Base-by-base conservation (phyloP, 129 eudicot genomes). In the Flaveria bidentis region DNA sequence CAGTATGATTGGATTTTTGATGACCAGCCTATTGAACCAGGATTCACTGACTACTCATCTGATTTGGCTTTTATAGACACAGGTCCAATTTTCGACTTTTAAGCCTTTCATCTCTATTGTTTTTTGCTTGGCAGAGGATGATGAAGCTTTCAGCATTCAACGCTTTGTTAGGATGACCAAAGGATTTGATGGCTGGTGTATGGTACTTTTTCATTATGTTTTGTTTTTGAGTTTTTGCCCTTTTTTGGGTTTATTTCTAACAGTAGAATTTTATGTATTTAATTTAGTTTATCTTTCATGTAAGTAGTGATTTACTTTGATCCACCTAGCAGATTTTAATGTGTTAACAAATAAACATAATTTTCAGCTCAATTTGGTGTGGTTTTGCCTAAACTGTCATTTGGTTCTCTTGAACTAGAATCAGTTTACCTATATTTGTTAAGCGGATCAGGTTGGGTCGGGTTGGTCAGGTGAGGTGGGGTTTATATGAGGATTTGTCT, bases 1-100 rank as follows among this genome's bases (percentile, higher is more conserved):
- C 82, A 53, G 78, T 80, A 64, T 72, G 94, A 85, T 83, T 88
- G 89, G 89, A 77, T 77, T 50, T 77, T 80, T 33, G 89, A 85
- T 53, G 68, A 72, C 76, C 86, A 79, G 53, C 77, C 91, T 17
- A 69, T 66, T 56, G 82, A 78, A 77, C 67, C 86, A n/a, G 90
- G 81, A 53, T 65, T 76, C 42, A 73, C 4, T 57, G 83, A 61
- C 51, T 82, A 22, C 15, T 82, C 86, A 53, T 78, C 86, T 28
- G 88, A 84, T 75, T 68, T 88, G 23, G 67, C 75, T 52, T 74
- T 64, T 67, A 42, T 82, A 45, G 93, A 86, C 76, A 55, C 88
- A 71, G 81, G 89, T 55, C 81, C 70, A 18, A 72, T 87, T 70
- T 91, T 88, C 46, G 88, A 89, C 69, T 72, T 83, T 46, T 85